Evolutionary conservation across 2,329 filamentous ascomycete species (phyloP), one percentile per base, ranked within the genome.

Genomic region (Cadophora sp.): DNA sequence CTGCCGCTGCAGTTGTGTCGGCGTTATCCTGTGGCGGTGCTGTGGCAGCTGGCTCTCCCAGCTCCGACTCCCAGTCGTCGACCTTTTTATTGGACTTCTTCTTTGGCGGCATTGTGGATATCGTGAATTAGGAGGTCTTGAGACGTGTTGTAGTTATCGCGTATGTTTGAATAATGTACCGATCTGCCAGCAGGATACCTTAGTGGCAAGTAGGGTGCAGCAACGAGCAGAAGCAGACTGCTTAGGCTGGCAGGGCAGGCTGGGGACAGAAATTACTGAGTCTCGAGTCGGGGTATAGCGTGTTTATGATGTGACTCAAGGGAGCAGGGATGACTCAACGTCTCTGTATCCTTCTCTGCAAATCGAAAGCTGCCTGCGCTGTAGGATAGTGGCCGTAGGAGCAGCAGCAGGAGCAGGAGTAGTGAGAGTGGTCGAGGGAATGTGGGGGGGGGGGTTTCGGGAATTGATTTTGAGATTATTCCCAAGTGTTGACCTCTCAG

Each of bases 31-130:
- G 81, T 65, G 86, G 83, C 8, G 91, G 89, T 72, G 88, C 64
- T 31, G 48, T 16, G 46, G 56, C n/a, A 19, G 22, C 87, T 77
- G 89, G 86, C 83, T 97, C 95, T 77, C 94, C 94, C 65, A 97
- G 85, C 72, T 97, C 94, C 66, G 92, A 90, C 81, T 98, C 96
- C 95, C 95, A 97, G 85, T 97, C 93, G 77, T 97, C 93, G 78
- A 85, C 88, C 80, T 89, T 90, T 86, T 95, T 97, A 82, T 90
- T 92, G 79, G 91, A 91, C 88, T 97, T 97, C 87, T 96, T 97
- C 85, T 97, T 97, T 71, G 94, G 94, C 78, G 94, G 84, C 95
- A 97, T 98, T 50, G 26, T 64, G 53, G 40, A 46, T 43, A 16
- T 27, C 11, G 34, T 46, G 29, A 19, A n/a, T 22, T 19, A 12